Percentiles rank a stretch among this genome's conserved stretches.
Evolutionary conservation across 2,329 filamentous ascomycete species (phyloP).

Genomic region (Microcera coccophila): DNA sequence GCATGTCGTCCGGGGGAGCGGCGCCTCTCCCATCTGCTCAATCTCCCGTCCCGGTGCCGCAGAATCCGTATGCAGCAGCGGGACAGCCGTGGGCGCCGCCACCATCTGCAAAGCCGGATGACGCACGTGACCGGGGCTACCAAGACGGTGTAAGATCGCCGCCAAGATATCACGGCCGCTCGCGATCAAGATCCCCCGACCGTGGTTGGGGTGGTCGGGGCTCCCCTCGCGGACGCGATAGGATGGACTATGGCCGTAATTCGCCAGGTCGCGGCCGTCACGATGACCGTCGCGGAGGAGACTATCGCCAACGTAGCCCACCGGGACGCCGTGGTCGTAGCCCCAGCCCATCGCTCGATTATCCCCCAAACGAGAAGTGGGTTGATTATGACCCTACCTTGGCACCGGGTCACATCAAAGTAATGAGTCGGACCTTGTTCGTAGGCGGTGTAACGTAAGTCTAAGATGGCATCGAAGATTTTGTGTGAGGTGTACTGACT

Average conservation of each 20-base stretch:
- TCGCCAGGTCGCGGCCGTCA: slow-evolving; percentile 59
- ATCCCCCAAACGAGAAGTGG: slow-evolving; percentile 55
- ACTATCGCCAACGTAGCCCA: slow-evolving; percentile 88
- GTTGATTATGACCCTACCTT: slow-evolving; percentile 74
- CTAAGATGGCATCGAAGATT: slow-evolving; percentile 3
- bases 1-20: slow-evolving; percentile 39
- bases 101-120: slow-evolving; percentile 32
- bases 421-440: slow-evolving; percentile 90
- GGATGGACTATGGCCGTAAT: slow-evolving; percentile 71
- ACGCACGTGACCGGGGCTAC: slow-evolving; percentile 55
- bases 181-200: slow-evolving; percentile 75
- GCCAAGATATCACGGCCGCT: slow-evolving; percentile 55
- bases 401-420: slow-evolving; percentile 77
- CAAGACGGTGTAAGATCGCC: slow-evolving; percentile 61
- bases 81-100: slow-evolving; percentile 31
- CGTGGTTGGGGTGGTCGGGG: slow-evolving; percentile 65
- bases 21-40: slow-evolving; percentile 24
- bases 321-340: slow-evolving; percentile 64
- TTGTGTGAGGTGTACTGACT: slow-evolving; percentile 28
- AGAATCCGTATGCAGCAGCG: slow-evolving; percentile 37
- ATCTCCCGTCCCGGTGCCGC: slow-evolving; percentile 40
- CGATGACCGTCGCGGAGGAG: slow-evolving; percentile 55
- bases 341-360: slow-evolving; percentile 48
- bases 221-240: slow-evolving; percentile 61
- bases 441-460: slow-evolving; percentile 90